phyloP scores from a whole-genome alignment of 495 filamentous ascomycete species.

The Cudoniella acicularis region DNA sequence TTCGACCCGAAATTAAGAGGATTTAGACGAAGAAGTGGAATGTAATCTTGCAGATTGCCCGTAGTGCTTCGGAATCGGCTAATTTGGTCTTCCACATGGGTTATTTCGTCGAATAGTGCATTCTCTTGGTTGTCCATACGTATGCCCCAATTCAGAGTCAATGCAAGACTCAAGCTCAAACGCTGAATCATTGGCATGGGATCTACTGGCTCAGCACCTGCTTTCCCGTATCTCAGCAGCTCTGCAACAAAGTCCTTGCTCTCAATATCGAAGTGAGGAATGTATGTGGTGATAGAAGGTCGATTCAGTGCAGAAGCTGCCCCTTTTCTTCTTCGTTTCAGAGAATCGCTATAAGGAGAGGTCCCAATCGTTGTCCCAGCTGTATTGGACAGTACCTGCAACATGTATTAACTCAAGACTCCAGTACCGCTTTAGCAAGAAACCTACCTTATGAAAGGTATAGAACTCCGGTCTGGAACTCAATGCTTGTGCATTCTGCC shows the following conservation, averaged over 20 bases:
- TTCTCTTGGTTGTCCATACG: conserved; percentile 55
- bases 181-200: conserved; percentile 61
- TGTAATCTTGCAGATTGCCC: conserved; percentile 61
- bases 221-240: conserved; percentile 49
- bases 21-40: conserved; percentile 55
- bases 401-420: neutral
- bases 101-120: conserved; percentile 58
- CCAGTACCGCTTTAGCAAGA: neutral
- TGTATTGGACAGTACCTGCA: conserved; percentile 56
- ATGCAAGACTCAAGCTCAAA: conserved; percentile 49
- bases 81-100: conserved; percentile 57
- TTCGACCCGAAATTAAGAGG: conserved; percentile 48
- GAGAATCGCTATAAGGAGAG: conserved; percentile 57
- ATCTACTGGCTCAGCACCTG: conserved; percentile 49
- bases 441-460: conserved; percentile 60
- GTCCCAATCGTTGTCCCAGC: conserved; percentile 65
- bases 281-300: conserved; percentile 56
- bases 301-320: conserved; percentile 61
- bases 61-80: conserved; percentile 57
- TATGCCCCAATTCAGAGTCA: conserved; percentile 63
- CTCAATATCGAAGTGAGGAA: conserved; percentile 58
- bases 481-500: conserved; percentile 50
- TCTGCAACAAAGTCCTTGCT: conserved; percentile 57
- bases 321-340: conserved; percentile 62
- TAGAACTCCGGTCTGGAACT: conserved; percentile 59